These are phyloP conservation scores for Calonectria montana DNA, from an alignment of 2,329 filamentous ascomycete species.

Conservation along the genomic window DNA sequence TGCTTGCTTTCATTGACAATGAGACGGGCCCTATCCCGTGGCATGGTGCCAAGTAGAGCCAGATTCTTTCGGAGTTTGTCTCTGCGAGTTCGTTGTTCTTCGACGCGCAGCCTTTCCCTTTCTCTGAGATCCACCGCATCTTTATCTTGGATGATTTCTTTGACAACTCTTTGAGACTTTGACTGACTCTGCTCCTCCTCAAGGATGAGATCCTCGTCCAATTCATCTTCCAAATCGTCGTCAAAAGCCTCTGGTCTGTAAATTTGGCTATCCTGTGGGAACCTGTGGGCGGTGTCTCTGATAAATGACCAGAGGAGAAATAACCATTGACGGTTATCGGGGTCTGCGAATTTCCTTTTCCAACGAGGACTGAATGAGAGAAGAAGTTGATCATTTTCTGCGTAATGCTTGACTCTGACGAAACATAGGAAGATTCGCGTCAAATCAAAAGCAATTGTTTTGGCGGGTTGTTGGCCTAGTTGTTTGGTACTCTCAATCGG, in stretches of 20 bases:
- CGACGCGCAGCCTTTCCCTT: constrained; percentile 63
- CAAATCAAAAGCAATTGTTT: constrained; percentile 44
- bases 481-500: constrained; percentile 25
- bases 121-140: constrained; percentile 64
- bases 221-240: constrained; percentile 26
- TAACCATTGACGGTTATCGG: constrained; percentile 28
- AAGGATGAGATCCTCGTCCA: constrained; percentile 29
- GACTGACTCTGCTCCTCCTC: constrained; percentile 22
- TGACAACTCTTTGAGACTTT: constrained; percentile 37
- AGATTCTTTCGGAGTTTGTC: constrained; percentile 59
- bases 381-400: constrained; percentile 33
- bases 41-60: constrained; percentile 55
- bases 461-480: constrained; percentile 19
- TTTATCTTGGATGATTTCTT: constrained; percentile 51
- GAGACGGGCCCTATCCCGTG: constrained; percentile 60
- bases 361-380: constrained; percentile 26
- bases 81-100: constrained; percentile 65
- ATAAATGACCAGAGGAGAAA: constrained; percentile 44
- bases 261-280: constrained; percentile 50
- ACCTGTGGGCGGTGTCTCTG: constrained; percentile 35
- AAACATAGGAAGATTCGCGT: constrained; percentile 47
- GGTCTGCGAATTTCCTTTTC: constrained; percentile 26
- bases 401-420: constrained; percentile 36
- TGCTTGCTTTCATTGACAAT: constrained; percentile 76
- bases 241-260: constrained; percentile 37